Base-by-base conservation (phyloP, 2,329 filamentous ascomycete species). In the Pseudocercospora vitis region DNA sequence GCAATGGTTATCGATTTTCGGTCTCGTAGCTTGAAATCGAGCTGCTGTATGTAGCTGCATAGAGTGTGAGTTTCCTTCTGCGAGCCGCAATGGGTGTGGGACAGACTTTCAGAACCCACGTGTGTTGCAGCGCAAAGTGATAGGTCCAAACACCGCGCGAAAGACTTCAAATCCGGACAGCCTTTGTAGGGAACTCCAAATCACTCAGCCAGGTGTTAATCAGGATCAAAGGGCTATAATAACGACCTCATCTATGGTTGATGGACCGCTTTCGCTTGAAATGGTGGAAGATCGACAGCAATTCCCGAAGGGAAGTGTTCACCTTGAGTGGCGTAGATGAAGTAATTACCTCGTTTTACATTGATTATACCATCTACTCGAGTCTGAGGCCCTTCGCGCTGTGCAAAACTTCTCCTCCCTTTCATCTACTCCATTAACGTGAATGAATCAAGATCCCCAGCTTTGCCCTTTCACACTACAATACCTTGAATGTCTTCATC, bases 391-490 rank as follows among this genome's bases (percentile, higher is more conserved):
- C 19, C 24, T 18, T 39, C 26, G 23, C 35, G 49, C 26, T 39
- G 37, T 11, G 45, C 52, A 42, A 23, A 40, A 21, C 18, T 42
- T 3, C 48, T 42, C 7, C 35, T 40, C 33, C 50, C 50, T 23
- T 32, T 48, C 11, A 70, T 48, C 71, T 70, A 1, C 58, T 73
- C 66, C 76, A 77, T 56, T 77, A 74, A 74, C 67, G 67, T 12
- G 66, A 56, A 26, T 39, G 56, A 32, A 68, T 72, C 9, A 77
- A 77, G 47, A 47, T 62, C 2, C 40, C 70, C 40, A 76, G 76
- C 49, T 75, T 71, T 45, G 58, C 56, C 2, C 63, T 77, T 5
- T 66, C 70, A 0, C 61, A 65, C 7, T 70, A 70, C 23, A 74
- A 74, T 47, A 72, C 70, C 1, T 56, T 71, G 4, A 62, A 74